phyloP scores from a whole-genome alignment of 805 yeast genomes.

The Saccharomycopsis schoenii region DNA sequence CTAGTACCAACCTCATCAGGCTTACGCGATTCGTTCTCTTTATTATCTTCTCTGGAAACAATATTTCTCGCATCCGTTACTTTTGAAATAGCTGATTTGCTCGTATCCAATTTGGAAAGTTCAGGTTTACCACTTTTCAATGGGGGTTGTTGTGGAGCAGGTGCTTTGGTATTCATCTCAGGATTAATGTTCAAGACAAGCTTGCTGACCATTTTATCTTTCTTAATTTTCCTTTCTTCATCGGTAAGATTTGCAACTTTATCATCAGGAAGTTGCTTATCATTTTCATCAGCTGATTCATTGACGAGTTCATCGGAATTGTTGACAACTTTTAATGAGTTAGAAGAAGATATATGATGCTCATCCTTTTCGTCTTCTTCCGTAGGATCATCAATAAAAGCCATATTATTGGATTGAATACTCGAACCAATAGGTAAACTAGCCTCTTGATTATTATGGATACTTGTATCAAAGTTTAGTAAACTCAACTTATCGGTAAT shows the following conservation, averaged over 20 bases:
- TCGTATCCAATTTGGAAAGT: neutral
- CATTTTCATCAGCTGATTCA: slow-evolving; percentile 12
- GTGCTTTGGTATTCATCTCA: slow-evolving; percentile 12
- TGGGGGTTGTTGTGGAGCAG: slow-evolving; percentile 2
- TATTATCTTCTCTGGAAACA: neutral
- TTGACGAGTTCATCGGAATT: neutral
- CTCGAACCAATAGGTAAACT: slow-evolving; percentile 19
- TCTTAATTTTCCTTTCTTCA: slow-evolving; percentile 8
- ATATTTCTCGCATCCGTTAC: neutral
- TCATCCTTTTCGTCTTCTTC: slow-evolving; percentile 36
- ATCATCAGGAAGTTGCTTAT: slow-evolving; percentile 15
- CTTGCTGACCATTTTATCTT: slow-evolving; percentile 14
- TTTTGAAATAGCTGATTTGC: neutral
- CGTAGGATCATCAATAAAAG: slow-evolving; percentile 23
- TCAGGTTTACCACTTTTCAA: neutral
- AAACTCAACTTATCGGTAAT: slow-evolving; percentile 11
- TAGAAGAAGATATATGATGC: neutral
- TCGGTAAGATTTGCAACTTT: slow-evolving; percentile 16
- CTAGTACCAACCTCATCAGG: neutral
- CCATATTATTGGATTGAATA: slow-evolving; percentile 34
- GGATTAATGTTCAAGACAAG: slow-evolving; percentile 15
- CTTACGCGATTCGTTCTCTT: neutral
- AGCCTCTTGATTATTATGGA: slow-evolving; percentile 19
- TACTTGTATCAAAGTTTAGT: neutral
- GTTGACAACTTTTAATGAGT: neutral